These are phyloP conservation scores for Fraxinus ornus DNA, from an alignment of 305 asterid genomes.

Conservation along the genomic window DNA sequence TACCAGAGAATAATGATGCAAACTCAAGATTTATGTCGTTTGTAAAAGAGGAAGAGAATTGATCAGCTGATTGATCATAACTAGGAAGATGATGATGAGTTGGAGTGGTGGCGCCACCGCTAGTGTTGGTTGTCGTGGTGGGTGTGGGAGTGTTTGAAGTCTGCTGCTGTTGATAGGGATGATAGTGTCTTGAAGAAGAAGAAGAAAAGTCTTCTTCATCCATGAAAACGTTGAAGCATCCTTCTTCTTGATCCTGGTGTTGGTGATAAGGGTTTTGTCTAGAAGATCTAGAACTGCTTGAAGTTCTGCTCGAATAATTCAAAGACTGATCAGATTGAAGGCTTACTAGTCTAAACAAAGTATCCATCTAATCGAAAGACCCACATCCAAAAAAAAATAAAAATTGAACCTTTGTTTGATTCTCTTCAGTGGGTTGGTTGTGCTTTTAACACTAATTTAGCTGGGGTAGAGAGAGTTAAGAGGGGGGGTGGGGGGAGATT, in stretches of 20 bases:
- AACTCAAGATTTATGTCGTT: constrained; percentile 57
- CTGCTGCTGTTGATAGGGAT: constrained; percentile 25
- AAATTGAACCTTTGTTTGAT: constrained; percentile 20
- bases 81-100: constrained; percentile 34
- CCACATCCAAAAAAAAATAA: constrained; percentile 41
- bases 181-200: constrained; percentile 59
- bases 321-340: constrained; percentile 75
- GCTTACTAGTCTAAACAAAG: constrained; percentile 83
- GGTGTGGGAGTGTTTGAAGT: constrained; percentile 26
- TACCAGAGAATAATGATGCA: constrained; percentile 47
- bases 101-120: constrained; percentile 24
- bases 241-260: constrained; percentile 56
- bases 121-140: constrained; percentile 26
- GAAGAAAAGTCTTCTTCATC: constrained; percentile 93
- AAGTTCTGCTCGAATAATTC: constrained; percentile 65
- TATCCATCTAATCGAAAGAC: constrained; percentile 75
- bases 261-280: constrained; percentile 41
- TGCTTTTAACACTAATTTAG: not conserved
- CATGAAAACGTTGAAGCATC: constrained; percentile 98
- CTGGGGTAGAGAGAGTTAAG: not conserved
- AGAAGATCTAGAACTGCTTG: constrained; percentile 80
- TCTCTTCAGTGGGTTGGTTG: constrained; percentile 9
- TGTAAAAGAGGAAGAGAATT: constrained; percentile 42
- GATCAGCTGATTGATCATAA: constrained; percentile 36
- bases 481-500: not conserved